These are phyloP conservation scores for Backusella circina DNA, from an alignment of 192 early-diverging fungal genomes.

Conservation along the genomic window DNA sequence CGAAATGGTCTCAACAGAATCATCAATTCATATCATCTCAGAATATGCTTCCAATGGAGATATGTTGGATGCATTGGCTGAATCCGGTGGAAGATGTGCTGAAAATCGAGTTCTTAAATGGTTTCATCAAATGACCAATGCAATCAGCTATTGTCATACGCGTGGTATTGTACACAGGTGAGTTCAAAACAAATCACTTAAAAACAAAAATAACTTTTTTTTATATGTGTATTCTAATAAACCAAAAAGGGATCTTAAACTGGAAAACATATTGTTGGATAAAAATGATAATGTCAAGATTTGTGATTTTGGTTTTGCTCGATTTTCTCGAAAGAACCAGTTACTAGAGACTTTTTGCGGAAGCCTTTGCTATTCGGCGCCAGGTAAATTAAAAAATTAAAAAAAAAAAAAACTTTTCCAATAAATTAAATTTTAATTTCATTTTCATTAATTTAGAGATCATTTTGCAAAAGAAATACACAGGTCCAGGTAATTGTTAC, in stretches of 20 bases:
- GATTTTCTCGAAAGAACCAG: conserved; percentile 52
- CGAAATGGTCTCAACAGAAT: conserved; percentile 72
- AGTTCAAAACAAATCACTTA: not conserved
- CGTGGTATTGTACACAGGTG: conserved; percentile 51
- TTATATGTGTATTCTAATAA: not conserved
- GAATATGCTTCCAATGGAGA: conserved; percentile 77
- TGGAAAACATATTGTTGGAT: conserved; percentile 57
- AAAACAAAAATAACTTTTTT: not conserved
- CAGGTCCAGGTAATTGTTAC: conserved; percentile 57
- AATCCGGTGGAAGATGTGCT: conserved; percentile 37
- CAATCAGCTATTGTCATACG: conserved; percentile 46
- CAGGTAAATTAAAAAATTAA: conserved; percentile 39
- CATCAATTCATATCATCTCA: conserved; percentile 71
- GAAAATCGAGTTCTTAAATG: conserved; percentile 40
- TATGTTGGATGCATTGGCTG: conserved; percentile 43
- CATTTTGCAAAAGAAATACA: conserved; percentile 68
- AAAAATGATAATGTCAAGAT: conserved; percentile 54
- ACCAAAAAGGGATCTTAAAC: conserved; percentile 46
- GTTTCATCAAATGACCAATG: conserved; percentile 47
- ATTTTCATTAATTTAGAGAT: conserved; percentile 51
- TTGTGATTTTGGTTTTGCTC: conserved; percentile 64
- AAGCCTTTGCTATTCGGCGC: conserved; percentile 72
- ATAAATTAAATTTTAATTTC: not conserved
- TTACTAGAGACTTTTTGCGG: conserved; percentile 61
- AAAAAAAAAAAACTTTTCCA: not conserved